phyloP scores from a whole-genome alignment of 2,329 filamentous ascomycete species.

The Harringtonia aguacate region DNA sequence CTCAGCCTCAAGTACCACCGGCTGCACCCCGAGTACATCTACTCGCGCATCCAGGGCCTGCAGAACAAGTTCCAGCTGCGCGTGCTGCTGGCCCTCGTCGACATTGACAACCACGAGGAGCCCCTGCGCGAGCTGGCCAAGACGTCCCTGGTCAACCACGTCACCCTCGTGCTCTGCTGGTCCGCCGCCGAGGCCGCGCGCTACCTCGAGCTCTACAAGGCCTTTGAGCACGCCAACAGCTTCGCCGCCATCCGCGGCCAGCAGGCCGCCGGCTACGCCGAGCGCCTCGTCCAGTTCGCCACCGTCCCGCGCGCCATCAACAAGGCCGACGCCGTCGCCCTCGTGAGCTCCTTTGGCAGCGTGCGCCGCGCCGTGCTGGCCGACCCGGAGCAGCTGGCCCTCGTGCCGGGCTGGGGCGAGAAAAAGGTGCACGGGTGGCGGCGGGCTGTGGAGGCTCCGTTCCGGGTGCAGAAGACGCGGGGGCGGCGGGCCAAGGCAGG shows the following conservation, averaged over 20 bases:
- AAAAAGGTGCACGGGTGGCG: slow-evolving; percentile 88
- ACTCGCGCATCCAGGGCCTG: slow-evolving; percentile 77
- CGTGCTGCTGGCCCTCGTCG: slow-evolving; percentile 81
- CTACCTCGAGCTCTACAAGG: slow-evolving; percentile 92
- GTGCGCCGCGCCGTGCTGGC: slow-evolving; percentile 81
- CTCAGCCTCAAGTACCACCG: slow-evolving; percentile 92
- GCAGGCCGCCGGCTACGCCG: slow-evolving; percentile 73
- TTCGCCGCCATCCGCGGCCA: slow-evolving; percentile 77
- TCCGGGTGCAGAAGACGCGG: slow-evolving; percentile 63
- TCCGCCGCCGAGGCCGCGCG: slow-evolving; percentile 85
- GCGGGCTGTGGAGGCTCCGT: slow-evolving; percentile 72
- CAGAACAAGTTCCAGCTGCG: slow-evolving; percentile 81
- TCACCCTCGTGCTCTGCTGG: slow-evolving; percentile 91
- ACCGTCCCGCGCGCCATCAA: slow-evolving; percentile 85
- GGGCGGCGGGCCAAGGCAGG: slow-evolving; percentile 25
- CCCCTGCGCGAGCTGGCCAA: slow-evolving; percentile 82
- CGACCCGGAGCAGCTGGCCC: slow-evolving; percentile 69
- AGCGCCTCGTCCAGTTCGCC: slow-evolving; percentile 84
- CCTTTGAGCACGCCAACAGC: slow-evolving; percentile 66
- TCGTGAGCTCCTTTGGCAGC: slow-evolving; percentile 89
- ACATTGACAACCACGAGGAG: slow-evolving; percentile 91
- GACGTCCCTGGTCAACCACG: slow-evolving; percentile 82
- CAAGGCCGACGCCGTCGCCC: slow-evolving; percentile 82
- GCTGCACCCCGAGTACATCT: slow-evolving; percentile 95
- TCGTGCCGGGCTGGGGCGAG: slow-evolving; percentile 89